Evolutionary conservation across 2,329 filamentous ascomycete genomes (phyloP).

Genomic region (Endoconidiophora laricicola): DNA sequence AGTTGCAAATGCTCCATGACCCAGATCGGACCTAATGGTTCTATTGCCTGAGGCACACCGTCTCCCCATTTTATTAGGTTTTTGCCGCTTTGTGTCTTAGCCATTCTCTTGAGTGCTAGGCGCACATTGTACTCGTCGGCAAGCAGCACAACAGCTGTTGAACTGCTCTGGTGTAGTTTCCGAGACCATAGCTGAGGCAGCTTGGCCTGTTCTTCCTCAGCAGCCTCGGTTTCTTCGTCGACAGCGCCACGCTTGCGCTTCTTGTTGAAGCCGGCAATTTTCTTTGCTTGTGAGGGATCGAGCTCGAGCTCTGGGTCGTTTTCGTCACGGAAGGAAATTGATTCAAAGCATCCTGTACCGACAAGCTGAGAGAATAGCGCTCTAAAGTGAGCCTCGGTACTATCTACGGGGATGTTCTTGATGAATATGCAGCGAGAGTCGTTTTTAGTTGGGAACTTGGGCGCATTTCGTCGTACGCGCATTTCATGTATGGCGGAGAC

Average conservation of each 20-base stretch:
- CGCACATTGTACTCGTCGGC: constrained; percentile 70
- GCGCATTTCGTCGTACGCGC: constrained; percentile 70
- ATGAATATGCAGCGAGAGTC: constrained; percentile 71
- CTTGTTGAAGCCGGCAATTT: constrained; percentile 26
- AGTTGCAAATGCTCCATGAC: constrained; percentile 52
- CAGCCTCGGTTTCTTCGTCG: constrained; percentile 40
- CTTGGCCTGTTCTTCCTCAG: constrained; percentile 39
- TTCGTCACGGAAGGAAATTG: constrained; percentile 55
- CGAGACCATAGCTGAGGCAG: constrained; percentile 62
- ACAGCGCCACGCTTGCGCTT: constrained; percentile 29
- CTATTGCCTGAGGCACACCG: constrained; percentile 32
- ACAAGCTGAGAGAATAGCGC: constrained; percentile 59
- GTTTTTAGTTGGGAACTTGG: constrained; percentile 56
- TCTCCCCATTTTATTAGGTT: constrained; percentile 53
- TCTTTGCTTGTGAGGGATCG: constrained; percentile 21
- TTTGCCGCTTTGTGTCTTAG: constrained; percentile 39
- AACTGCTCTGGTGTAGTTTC: constrained; percentile 53
- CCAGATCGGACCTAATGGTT: constrained; percentile 38
- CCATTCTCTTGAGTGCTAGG: constrained; percentile 57
- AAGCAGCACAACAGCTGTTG: constrained; percentile 65
- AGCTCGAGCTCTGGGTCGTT: constrained; percentile 25
- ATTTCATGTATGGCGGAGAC: constrained; percentile 54
- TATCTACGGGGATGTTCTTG: constrained; percentile 77
- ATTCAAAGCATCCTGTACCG: constrained; percentile 62
- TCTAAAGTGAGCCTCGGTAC: constrained; percentile 61